A percentile compares a stretch with the other conserved stretches of the same genome.
Evolutionary conservation across 2,329 filamentous ascomycete genomes (phyloP).

Genomic region (Zasmidium citrigriseum): DNA sequence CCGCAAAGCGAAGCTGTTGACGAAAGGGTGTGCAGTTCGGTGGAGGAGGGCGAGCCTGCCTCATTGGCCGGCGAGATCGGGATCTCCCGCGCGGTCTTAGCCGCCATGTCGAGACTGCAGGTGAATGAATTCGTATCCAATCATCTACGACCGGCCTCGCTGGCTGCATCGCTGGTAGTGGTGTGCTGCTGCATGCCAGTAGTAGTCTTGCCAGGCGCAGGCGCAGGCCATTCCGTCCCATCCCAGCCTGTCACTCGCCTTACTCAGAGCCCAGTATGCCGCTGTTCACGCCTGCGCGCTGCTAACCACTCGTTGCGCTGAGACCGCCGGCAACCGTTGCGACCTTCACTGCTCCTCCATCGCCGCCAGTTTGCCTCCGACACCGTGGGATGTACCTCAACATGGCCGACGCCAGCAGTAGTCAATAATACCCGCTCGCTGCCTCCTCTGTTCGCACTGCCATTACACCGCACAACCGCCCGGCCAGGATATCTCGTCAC

Average conservation of each 20-base stretch:
- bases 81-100: not conserved
- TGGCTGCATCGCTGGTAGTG: too few species aligned
- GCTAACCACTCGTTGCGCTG: not conserved
- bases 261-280: not conserved
- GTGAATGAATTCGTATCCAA: not conserved
- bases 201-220: too few species aligned
- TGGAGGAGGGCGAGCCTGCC: not conserved
- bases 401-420: not conserved
- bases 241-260: not conserved
- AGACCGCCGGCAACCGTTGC: not conserved
- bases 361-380: not conserved
- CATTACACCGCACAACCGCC: not conserved
- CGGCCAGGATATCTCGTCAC: not conserved
- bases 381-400: not conserved
- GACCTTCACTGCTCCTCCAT: not conserved
- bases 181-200: too few species aligned
- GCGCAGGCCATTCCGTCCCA: not conserved
- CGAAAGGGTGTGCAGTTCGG: not conserved
- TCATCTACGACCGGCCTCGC: not conserved
- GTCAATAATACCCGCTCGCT: not conserved
- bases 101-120: too few species aligned
- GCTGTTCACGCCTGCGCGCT: not conserved
- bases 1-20: not conserved
- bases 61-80: not conserved
- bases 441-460: not conserved